Evolutionary conservation across 2,329 filamentous ascomycete genomes (phyloP).

Genomic region (Neopestalotiopsis sp.): DNA sequence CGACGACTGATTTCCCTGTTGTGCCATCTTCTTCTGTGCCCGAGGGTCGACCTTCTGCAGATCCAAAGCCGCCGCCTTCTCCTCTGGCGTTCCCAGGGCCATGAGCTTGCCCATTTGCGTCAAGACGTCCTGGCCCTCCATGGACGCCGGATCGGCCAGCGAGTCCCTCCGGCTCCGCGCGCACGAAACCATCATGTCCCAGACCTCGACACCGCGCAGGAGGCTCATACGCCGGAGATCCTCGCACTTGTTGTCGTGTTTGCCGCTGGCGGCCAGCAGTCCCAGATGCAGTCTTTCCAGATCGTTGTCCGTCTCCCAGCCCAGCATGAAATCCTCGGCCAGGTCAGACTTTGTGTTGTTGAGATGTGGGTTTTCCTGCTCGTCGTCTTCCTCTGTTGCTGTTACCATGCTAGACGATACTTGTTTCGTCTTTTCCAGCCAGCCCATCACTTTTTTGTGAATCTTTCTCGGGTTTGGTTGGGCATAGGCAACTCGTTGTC

Average conservation of each 20-base stretch:
- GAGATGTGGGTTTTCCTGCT: background rate
- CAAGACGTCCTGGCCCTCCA: constrained; percentile 33
- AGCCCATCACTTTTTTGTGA: constrained; percentile 21
- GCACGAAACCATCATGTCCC: constrained; percentile 38
- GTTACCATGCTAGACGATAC: constrained; percentile 6
- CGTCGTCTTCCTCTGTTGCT: background rate
- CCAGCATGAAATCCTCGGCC: constrained; percentile 35
- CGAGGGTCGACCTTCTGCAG: background rate
- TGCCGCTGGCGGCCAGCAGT: constrained; percentile 30
- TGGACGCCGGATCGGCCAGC: constrained; percentile 22
- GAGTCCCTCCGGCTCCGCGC: constrained; percentile 33
- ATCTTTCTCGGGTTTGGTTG: constrained; percentile 9
- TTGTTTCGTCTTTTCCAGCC: constrained; percentile 17
- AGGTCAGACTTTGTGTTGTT: constrained; percentile 15
- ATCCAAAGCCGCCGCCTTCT: background rate
- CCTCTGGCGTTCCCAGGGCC: background rate
- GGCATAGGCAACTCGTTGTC: constrained; percentile 11
- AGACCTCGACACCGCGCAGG: constrained; percentile 38
- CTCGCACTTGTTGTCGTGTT: constrained; percentile 32
- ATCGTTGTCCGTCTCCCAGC: constrained; percentile 36
- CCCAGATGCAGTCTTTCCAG: constrained; percentile 32
- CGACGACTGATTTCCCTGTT: background rate
- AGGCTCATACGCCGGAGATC: constrained; percentile 33
- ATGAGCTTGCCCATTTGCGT: constrained; percentile 28
- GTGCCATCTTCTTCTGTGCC: background rate